Evolutionary conservation across 345 rosid genomes (phyloP).

Genomic region (Citrus hindsii): DNA sequence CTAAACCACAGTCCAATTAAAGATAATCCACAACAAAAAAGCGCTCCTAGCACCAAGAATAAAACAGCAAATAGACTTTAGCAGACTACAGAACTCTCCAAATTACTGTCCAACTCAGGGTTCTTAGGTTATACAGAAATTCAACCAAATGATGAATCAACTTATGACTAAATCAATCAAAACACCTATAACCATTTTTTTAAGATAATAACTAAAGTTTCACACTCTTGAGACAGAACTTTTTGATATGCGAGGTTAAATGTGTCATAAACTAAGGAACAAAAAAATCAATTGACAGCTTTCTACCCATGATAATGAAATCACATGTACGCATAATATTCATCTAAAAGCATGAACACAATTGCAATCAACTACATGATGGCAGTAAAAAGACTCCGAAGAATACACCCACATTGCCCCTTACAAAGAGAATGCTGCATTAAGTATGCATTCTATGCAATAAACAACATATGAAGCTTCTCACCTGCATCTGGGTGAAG

Average conservation of each 20-base stretch:
- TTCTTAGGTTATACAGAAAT: not conserved
- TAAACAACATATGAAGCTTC: conserved; percentile 9
- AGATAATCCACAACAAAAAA: not conserved
- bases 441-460: not conserved
- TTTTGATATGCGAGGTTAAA: not conserved
- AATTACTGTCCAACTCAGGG: not conserved
- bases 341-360: not conserved
- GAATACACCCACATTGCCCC: not conserved
- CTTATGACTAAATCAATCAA: not conserved
- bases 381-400: not conserved
- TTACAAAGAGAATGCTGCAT: not conserved
- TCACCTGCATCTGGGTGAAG: conserved; percentile 92
- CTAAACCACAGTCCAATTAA: not conserved
- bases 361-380: not conserved
- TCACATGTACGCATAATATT: not conserved
- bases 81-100: not conserved
- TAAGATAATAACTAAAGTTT: not conserved
- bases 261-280: not conserved
- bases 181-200: not conserved
- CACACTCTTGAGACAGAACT: not conserved
- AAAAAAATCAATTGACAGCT: not conserved
- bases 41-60: not conserved
- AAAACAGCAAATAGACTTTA: not conserved
- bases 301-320: not conserved
- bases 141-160: not conserved